phyloP scores from a whole-genome alignment of 257 asterid genomes.

The Haberlea rhodopensis region DNA sequence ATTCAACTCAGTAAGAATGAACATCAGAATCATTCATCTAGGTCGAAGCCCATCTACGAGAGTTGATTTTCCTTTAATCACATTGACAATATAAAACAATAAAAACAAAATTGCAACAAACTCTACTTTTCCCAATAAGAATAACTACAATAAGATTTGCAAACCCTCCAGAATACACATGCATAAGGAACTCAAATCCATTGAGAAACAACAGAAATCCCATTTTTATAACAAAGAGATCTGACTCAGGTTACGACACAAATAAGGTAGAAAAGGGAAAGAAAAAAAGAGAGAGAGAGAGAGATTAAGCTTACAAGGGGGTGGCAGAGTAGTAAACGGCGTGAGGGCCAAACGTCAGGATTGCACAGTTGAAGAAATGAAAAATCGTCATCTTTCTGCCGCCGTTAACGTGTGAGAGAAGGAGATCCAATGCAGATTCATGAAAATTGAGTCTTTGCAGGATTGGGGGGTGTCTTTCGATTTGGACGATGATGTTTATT shows the following conservation, averaged over 20 bases:
- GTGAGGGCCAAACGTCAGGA: conserved; percentile 96
- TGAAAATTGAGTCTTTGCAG: conserved; percentile 21
- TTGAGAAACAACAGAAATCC: not conserved
- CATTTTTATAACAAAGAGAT: conserved; percentile 26
- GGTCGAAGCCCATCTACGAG: not conserved
- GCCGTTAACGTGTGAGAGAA: conserved; percentile 11
- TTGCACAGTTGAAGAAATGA: conserved; percentile 97
- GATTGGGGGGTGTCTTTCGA: not conserved
- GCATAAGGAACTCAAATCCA: not conserved
- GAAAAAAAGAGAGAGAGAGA: not conserved
- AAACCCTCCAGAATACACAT: conserved; percentile 9
- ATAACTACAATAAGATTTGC: not conserved
- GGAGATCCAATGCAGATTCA: conserved; percentile 28
- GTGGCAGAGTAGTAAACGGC: conserved; percentile 98
- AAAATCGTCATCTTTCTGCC: conserved; percentile 64
- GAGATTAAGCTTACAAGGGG: conserved; percentile 56
- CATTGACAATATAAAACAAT: not conserved
- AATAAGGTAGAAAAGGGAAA: not conserved
- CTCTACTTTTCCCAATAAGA: not conserved
- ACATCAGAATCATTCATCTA: conserved; percentile 11
- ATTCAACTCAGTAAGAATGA: too few species aligned
- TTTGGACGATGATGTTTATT: not conserved
- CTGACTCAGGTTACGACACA: conserved; percentile 10
- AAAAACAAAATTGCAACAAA: not conserved
- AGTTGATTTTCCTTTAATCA: not conserved